Percentiles rank a stretch among this genome's conserved stretches.
Evolutionary conservation across 257 asterid species (phyloP).

Genomic region (Ballota nigra): DNA sequence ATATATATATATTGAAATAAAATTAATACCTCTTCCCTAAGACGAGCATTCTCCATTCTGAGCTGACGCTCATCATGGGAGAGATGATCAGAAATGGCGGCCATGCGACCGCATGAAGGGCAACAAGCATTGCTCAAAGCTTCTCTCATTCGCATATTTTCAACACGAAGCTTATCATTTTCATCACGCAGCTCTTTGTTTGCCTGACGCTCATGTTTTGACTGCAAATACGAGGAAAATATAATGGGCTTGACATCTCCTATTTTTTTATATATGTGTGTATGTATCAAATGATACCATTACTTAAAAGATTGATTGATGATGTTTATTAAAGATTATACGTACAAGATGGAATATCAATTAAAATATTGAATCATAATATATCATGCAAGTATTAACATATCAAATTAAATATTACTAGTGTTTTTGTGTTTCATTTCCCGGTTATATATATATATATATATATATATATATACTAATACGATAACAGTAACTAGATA

Average conservation of each 20-base stretch:
- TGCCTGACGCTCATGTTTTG: slow-evolving; percentile 24
- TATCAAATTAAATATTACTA: too few species aligned
- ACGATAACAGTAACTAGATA: too few species aligned
- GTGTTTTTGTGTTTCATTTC: too few species aligned
- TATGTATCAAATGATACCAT: too few species aligned
- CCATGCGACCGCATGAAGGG: slow-evolving; percentile 45
- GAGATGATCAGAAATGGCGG: slow-evolving; percentile 33
- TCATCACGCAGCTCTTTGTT: slow-evolving; percentile 24
- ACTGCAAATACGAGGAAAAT: neutral
- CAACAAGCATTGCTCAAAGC: slow-evolving; percentile 41
- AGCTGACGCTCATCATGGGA: slow-evolving; percentile 42
- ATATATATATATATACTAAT: too few species aligned
- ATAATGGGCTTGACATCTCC: neutral
- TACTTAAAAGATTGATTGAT: too few species aligned
- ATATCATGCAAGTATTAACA: neutral
- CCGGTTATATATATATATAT: too few species aligned
- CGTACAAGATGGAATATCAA: neutral
- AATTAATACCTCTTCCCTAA: slow-evolving; percentile 39
- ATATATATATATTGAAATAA: too few species aligned
- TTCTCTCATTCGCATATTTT: slow-evolving; percentile 36
- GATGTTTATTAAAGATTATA: neutral
- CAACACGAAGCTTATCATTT: slow-evolving; percentile 23
- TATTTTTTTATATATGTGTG: neutral
- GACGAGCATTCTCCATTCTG: slow-evolving; percentile 41
- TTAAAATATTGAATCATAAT: too few species aligned